Percentiles rank a stretch among this genome's conserved stretches.
Conservation (phyloP, 768 basidiomycete species). For the Lactarius sanguifluus region DNA sequence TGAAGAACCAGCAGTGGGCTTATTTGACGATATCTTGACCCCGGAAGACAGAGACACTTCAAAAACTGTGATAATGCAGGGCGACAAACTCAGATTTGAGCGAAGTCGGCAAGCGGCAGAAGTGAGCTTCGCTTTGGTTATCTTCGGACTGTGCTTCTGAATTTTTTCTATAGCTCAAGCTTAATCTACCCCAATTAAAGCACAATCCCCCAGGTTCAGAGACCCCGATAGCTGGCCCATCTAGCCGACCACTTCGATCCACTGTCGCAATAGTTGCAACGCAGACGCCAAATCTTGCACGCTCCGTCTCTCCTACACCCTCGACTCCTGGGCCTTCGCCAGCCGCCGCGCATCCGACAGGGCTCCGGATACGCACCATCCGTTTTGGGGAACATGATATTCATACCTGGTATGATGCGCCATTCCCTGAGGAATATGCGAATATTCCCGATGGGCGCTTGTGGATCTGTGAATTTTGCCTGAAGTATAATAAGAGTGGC, state of each 20-base stretch:
- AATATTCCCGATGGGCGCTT: slow-evolving; percentile 86
- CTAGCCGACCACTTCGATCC: slow-evolving; percentile 64
- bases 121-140: slow-evolving; percentile 44
- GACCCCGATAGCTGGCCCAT: slow-evolving; percentile 52
- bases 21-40: slow-evolving; percentile 83
- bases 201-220: slow-evolving; percentile 46
- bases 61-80: slow-evolving; percentile 58
- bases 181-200: slow-evolving; percentile 44
- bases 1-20: slow-evolving; percentile 52
- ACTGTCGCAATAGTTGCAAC: slow-evolving; percentile 42
- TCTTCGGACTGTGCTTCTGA: neutral
- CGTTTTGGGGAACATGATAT: slow-evolving; percentile 91
- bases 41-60: slow-evolving; percentile 68
- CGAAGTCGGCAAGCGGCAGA: slow-evolving; percentile 70
- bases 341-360: slow-evolving; percentile 32
- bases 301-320: slow-evolving; percentile 38
- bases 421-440: slow-evolving; percentile 97
- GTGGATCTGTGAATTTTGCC: slow-evolving; percentile 97
- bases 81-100: slow-evolving; percentile 74
- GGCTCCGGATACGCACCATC: slow-evolving; percentile 78
- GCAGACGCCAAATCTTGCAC: slow-evolving; percentile 31
- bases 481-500: slow-evolving; percentile 96
- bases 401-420: slow-evolving; percentile 98
- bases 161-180: slow-evolving; percentile 1
- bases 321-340: slow-evolving; percentile 38